Conservation (phyloP, 805 yeast species). For the Pichia exigua region DNA sequence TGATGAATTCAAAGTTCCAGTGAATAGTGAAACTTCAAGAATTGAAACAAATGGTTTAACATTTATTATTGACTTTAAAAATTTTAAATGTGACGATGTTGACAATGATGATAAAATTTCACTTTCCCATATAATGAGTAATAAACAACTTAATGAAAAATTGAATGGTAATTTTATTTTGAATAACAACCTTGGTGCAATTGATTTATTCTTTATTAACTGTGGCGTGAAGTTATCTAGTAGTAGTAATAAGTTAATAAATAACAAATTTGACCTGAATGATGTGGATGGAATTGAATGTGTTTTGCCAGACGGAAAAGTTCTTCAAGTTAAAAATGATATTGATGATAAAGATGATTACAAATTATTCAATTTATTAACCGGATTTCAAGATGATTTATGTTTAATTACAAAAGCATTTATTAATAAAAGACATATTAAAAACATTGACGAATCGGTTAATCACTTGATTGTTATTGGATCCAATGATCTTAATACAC, state of each 20-base stretch:
- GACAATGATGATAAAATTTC: conserved; percentile 4
- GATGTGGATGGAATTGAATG: conserved; percentile 14
- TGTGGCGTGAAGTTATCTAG: conserved; percentile 14
- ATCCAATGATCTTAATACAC: conserved; percentile 10
- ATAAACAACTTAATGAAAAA: not conserved
- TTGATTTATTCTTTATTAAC: conserved; percentile 16
- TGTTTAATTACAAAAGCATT: conserved; percentile 17
- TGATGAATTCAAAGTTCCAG: conserved; percentile 23
- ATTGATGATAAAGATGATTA: not conserved
- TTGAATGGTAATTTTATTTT: conserved; percentile 3
- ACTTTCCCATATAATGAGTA: not conserved
- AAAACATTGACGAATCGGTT: not conserved
- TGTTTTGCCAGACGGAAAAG: conserved; percentile 25
- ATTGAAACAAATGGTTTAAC: conserved; percentile 8
- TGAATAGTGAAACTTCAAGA: conserved; percentile 9
- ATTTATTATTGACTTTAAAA: conserved; percentile 11
- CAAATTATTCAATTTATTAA: conserved; percentile 11
- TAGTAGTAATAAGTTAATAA: conserved; percentile 5
- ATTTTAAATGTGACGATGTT: conserved; percentile 10
- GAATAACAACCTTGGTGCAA: conserved; percentile 2
- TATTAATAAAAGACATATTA: not conserved
- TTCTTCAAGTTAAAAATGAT: conserved; percentile 5
- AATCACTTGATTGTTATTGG: conserved; percentile 15
- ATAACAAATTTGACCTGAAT: conserved; percentile 7
- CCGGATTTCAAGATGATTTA: conserved; percentile 9